A percentile compares a stretch with the other conserved stretches of the same genome.
These are phyloP conservation scores for Coemansia sp. DNA, from an alignment of 192 early-diverging fungal genomes.

Conservation along the genomic window DNA sequence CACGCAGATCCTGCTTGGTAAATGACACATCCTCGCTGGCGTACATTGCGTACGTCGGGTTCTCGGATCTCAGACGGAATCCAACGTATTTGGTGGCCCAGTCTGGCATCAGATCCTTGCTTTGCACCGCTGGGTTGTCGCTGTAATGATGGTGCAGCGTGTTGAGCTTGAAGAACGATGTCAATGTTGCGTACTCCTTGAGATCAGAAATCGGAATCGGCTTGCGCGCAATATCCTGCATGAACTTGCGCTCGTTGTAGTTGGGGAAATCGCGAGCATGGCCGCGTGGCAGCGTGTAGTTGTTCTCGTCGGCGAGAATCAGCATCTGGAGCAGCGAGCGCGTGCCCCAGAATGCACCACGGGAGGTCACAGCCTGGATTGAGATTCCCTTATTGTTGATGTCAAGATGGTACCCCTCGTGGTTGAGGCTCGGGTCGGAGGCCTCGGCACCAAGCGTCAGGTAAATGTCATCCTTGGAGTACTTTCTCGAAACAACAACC, in stretches of 20 bases:
- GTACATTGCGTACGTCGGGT: conserved; percentile 41
- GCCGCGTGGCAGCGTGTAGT: conserved; percentile 41
- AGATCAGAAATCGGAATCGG: conserved; percentile 48
- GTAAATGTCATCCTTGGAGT: conserved; percentile 34
- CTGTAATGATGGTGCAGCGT: conserved; percentile 53
- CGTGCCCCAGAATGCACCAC: conserved; percentile 53
- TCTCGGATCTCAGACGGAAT: conserved; percentile 52
- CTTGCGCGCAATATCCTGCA: conserved; percentile 55
- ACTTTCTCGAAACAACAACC: conserved; percentile 30
- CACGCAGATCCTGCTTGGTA: conserved; percentile 50
- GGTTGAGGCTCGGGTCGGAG: conserved; percentile 27
- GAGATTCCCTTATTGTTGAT: conserved; percentile 37
- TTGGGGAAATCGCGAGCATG: conserved; percentile 49
- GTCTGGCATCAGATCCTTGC: conserved; percentile 32
- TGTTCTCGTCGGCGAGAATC: conserved; percentile 43
- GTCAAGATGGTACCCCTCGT: conserved; percentile 43
- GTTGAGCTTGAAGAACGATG: conserved; percentile 56
- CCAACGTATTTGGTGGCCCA: conserved; percentile 46
- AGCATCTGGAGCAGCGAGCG: conserved; percentile 53
- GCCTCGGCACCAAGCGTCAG: conserved; percentile 44
- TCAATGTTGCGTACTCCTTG: conserved; percentile 44
- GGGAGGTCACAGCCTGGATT: conserved; percentile 41
- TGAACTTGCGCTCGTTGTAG: conserved; percentile 50
- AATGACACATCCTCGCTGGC: conserved; percentile 44
- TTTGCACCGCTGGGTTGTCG: conserved; percentile 45